Evolutionary conservation across 1,139 yeast genomes (phyloP).

Genomic region (Arxiozyma slooffiae): DNA sequence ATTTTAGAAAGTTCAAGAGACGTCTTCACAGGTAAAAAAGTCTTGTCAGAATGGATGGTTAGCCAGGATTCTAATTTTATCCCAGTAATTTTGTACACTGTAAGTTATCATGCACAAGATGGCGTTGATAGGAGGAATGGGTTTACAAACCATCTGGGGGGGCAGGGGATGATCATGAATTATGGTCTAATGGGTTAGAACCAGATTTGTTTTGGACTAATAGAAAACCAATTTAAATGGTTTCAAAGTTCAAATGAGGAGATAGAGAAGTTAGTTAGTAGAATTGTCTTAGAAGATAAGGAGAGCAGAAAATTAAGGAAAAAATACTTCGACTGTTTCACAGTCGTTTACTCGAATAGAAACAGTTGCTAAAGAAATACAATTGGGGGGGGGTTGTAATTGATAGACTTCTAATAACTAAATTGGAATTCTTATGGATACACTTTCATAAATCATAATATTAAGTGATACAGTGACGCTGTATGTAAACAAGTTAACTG

Average conservation of each 20-base stretch:
- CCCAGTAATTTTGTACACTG: slow-evolving; percentile 50
- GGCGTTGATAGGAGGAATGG: slow-evolving; percentile 40
- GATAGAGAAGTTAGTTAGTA: slow-evolving; percentile 1
- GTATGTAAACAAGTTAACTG: not conserved
- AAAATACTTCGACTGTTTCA: slow-evolving; percentile 5
- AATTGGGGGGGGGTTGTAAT: slow-evolving; percentile 17
- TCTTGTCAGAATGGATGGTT: slow-evolving; percentile 18
- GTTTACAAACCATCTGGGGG: slow-evolving; percentile 71
- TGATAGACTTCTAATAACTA: slow-evolving; percentile 10
- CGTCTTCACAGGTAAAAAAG: slow-evolving; percentile 22
- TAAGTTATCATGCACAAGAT: slow-evolving; percentile 51
- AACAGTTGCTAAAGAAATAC: slow-evolving; percentile 16
- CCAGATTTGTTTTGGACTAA: slow-evolving; percentile 53
- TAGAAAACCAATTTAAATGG: slow-evolving; percentile 30
- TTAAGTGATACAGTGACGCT: slow-evolving; percentile 15
- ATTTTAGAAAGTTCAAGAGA: slow-evolving; percentile 19
- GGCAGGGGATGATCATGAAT: slow-evolving; percentile 88
- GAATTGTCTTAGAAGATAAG: not conserved
- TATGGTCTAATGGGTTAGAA: slow-evolving; percentile 58
- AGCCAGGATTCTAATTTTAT: slow-evolving; percentile 27
- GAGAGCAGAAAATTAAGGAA: not conserved
- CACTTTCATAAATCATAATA: slow-evolving; percentile 14
- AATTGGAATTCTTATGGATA: slow-evolving; percentile 6
- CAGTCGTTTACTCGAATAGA: slow-evolving; percentile 12
- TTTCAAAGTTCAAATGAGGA: slow-evolving; percentile 34